Evolutionary conservation across 352 stramenopile species (phyloP), one percentile per base, ranked within the genome.

Genomic region (Phytopythium vexans): DNA sequence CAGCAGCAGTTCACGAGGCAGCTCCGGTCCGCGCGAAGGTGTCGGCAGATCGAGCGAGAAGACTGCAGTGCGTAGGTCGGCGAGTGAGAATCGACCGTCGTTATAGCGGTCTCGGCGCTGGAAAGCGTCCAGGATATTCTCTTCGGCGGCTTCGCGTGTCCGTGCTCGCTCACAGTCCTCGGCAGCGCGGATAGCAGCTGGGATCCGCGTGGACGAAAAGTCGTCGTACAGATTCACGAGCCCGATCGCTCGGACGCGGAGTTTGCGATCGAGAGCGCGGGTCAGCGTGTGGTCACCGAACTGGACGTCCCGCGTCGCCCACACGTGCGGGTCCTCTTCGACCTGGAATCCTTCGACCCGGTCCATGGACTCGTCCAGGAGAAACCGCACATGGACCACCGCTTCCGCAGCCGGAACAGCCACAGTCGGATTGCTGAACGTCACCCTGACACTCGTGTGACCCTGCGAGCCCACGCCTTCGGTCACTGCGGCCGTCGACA

Each of bases 21-120:
- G 52, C 47, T 52, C 62, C 36, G 27, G 64, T 8, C 31, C 32
- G 27, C 27, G 3, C 38, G 31, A 11, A 32, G 12, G 15, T 14
- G 43, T 8, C 42, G 21, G 21, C 42, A 89, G 45, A 3, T 89
- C 55, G 16, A 86, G 51, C 11, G 58, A 60, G 7, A 69, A 62
- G 0, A 86, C 15, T 4, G 72, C 68, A 7, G 80, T 71, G 12
- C 58, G 52, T n/a, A 80, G 70, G 15, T 81, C 68, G 11, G 63
- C 48, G 15, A 90, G 62, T 14, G 64, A 44, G 5, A 90, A 50
- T 6, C 77, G 75, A 12, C 74, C 77, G 54, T 87, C 75, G 47
- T 88, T 90, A 52, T 80, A 87, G 21, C 73, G 67, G 34, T 90
- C 80, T 14, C 70, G 74, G 31, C 71, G 74, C 56, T 86, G 77